Percentiles rank a stretch among this genome's conserved stretches.
Evolutionary conservation across 2,329 filamentous ascomycete species (phyloP).

Genomic region (Talaromyces sp.): DNA sequence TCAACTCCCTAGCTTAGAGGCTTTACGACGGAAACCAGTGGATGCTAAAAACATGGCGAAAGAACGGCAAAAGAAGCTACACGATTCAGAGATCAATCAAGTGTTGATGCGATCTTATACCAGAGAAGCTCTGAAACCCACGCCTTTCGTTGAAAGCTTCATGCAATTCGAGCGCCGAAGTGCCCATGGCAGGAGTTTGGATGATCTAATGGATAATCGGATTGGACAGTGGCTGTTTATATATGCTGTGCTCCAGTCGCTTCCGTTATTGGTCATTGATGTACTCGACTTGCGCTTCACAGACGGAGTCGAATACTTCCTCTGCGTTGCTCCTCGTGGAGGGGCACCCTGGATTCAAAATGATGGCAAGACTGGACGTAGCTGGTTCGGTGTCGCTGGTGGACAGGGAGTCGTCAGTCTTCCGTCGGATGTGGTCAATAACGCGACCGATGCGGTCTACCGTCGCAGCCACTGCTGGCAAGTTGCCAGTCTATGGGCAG

Average conservation of each 20-base stretch:
- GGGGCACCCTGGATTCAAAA: constrained; percentile 49
- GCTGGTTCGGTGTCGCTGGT: constrained; percentile 58
- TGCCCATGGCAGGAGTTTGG: constrained; percentile 42
- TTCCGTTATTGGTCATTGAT: constrained; percentile 50
- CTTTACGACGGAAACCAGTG: constrained; percentile 62
- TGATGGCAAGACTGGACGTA: constrained; percentile 42
- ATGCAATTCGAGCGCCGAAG: constrained; percentile 47
- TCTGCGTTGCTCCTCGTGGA: constrained; percentile 48
- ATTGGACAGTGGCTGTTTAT: constrained; percentile 52
- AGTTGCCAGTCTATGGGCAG: constrained; percentile 60
- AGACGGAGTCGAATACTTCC: constrained; percentile 49
- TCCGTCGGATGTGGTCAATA: constrained; percentile 62
- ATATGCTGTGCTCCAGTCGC: constrained; percentile 49
- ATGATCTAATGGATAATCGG: constrained; percentile 46
- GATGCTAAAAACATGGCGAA: constrained; percentile 72
- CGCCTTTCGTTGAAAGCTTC: constrained; percentile 47
- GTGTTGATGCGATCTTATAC: constrained; percentile 82
- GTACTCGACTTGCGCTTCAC: constrained; percentile 44
- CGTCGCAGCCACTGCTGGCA: constrained; percentile 67
- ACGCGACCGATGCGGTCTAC: constrained; percentile 66
- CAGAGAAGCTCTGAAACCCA: constrained; percentile 59
- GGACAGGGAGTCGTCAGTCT: constrained; percentile 59
- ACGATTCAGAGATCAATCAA: constrained; percentile 71
- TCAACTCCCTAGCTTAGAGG: constrained; percentile 65
- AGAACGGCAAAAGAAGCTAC: constrained; percentile 67